Percentiles rank a stretch among this genome's conserved stretches.
Evolutionary conservation across 1,284 basidiomycete genomes (phyloP).

Genomic region (Melampsora americana): DNA sequence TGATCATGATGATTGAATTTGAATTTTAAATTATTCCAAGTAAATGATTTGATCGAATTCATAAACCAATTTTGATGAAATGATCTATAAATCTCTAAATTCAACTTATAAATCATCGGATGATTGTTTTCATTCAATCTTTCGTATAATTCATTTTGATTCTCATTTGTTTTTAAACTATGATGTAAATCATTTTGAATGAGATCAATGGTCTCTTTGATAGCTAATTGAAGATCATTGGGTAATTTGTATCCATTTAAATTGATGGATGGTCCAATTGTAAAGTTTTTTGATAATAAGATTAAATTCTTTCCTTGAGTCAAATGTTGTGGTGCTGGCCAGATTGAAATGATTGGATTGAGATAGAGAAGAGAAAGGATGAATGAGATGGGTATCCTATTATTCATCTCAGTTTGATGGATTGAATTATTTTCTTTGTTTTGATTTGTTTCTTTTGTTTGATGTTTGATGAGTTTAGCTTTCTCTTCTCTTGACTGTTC

Average conservation of each 20-base stretch:
- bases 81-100: no score
- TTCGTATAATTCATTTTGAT: slow-evolving; percentile 54
- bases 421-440: no score
- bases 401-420: no score
- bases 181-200: slow-evolving; percentile 59
- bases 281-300: slow-evolving; percentile 59
- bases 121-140: not conserved
- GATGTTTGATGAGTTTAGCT: no score
- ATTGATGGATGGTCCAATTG: slow-evolving; percentile 55
- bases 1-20: slow-evolving; percentile 25
- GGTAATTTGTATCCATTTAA: slow-evolving; percentile 53
- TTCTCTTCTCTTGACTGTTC: no score
- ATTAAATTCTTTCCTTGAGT: slow-evolving; percentile 50
- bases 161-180: slow-evolving; percentile 60
- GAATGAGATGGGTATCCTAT: no score
- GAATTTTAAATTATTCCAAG: slow-evolving; percentile 45
- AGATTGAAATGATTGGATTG: not conserved
- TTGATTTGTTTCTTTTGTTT: no score
- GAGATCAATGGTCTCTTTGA: slow-evolving; percentile 55
- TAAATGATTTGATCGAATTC: slow-evolving; percentile 43
- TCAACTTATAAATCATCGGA: no score
- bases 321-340: slow-evolving; percentile 14
- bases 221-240: slow-evolving; percentile 59
- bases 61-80: not conserved
- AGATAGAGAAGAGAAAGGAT: not conserved